phyloP scores from a whole-genome alignment of 169 alveolate species.

The Neospora caninum region DNA sequence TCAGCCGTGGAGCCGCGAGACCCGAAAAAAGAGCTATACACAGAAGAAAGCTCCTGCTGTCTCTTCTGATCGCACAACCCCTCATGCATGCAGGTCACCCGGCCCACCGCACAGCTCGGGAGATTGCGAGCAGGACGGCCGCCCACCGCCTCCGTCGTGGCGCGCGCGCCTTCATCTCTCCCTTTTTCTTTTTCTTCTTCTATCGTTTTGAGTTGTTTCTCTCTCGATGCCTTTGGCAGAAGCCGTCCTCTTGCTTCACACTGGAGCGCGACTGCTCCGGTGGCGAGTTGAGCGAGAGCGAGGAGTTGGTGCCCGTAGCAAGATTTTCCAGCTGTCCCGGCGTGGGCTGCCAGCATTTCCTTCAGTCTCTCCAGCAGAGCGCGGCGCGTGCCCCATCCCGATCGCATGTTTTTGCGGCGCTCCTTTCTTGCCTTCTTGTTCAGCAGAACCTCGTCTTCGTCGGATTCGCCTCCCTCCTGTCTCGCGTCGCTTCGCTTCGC shows the following conservation, averaged over 20 bases:
- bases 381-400: slow-evolving; percentile 23
- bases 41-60: not conserved
- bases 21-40: not conserved
- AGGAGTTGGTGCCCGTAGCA: not conserved
- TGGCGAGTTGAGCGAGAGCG: not conserved
- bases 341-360: not conserved
- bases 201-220: too few relatives aligned
- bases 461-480: not conserved
- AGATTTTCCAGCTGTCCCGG: not conserved
- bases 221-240: not conserved
- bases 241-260: not conserved
- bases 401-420: not conserved
- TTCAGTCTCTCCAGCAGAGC: slow-evolving; percentile 25
- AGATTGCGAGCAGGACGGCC: not conserved
- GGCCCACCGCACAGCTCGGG: not conserved
- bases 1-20: not conserved
- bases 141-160: not conserved
- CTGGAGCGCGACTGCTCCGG: not conserved
- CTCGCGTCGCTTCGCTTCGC: not conserved
- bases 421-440: not conserved
- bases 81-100: not conserved
- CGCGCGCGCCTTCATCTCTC: not conserved
- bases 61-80: not conserved
- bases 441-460: not conserved
- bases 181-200: too few relatives aligned